Base-by-base conservation (phyloP, 192 early-diverging fungal genomes). In the Jimgerdemannia lactiflua region DNA sequence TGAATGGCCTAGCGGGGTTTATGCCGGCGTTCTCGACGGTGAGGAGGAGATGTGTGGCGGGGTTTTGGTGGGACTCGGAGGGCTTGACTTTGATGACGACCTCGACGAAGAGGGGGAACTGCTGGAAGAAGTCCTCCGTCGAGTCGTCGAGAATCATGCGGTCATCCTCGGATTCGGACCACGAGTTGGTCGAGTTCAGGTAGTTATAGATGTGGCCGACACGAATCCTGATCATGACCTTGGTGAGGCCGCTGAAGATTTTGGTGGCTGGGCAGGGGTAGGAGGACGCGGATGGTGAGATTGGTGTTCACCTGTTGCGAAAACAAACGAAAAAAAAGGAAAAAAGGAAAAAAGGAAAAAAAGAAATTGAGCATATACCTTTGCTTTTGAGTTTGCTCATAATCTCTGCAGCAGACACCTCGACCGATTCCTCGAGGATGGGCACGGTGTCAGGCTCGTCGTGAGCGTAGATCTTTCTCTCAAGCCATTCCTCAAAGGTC, bases 71-170 rank as follows among this genome's bases (percentile, higher is more conserved):
- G 39, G 63, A 69, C 39, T 73, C 20, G 65, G 43, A 39, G 43
- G 77, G 65, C 29, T 75, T 74, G 19, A 72, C 77, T 40, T 76
- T 65, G 43, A 84, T 78, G 43, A 67, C 49, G 17, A 79, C 77
- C 70, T 84, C 79, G 10, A 84, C 64, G 70, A 84, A 84, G 4
- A 84, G 68, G 19, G 82, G 82, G 43, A 84, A 84, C 40, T 84
- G 73, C 39, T 80, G 79, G 59, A 83, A 77, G 42, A 81, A 81
- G 44, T 78, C 80, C 39, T 75, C 71, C 77, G 78, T 78, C 14
- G 49, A 59, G 44, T 81, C 77, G 40, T 70, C 72, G 39, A 74
- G 70, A 18, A 77, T 70, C 19, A 75, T 59, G 4, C 76, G 80
- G 19, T 75, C 73, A 17, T 77, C 70, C 29, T 81, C 76, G 17